Conservation (phyloP, 441 rosid species). For the Breynia disticha region DNA sequence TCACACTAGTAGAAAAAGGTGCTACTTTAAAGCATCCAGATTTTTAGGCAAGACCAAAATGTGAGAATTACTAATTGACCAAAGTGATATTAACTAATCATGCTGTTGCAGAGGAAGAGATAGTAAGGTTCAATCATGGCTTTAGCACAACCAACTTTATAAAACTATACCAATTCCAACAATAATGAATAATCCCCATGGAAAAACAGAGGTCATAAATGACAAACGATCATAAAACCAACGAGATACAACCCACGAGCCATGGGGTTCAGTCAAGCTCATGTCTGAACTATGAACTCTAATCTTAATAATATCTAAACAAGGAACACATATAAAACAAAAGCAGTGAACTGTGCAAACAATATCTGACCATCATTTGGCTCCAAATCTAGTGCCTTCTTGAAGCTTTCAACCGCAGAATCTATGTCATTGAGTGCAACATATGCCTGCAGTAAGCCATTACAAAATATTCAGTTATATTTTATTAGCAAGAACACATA, state of each 20-base stretch:
- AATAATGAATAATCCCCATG: too few relatives aligned
- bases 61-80: too few relatives aligned
- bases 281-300: neutral
- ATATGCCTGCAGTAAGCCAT: slow-evolving; percentile 17
- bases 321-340: too few relatives aligned
- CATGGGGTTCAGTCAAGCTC: neutral
- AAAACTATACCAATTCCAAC: too few relatives aligned
- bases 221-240: too few relatives aligned
- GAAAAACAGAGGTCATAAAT: too few relatives aligned
- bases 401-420: slow-evolving; percentile 38
- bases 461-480: neutral
- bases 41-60: too few relatives aligned
- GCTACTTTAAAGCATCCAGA: too few relatives aligned
- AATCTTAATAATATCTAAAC: neutral
- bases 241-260: neutral
- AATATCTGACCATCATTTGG: slow-evolving; percentile 32
- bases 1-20: neutral
- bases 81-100: too few relatives aligned
- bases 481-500: neutral
- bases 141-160: too few relatives aligned
- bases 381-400: slow-evolving; percentile 34
- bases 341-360: neutral
- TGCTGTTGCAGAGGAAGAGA: neutral
- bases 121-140: neutral
- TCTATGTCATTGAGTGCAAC: slow-evolving; percentile 35